These are phyloP conservation scores for Cinnamomum chago DNA, from an alignment of 164 flowering plant species.

Conservation along the genomic window DNA sequence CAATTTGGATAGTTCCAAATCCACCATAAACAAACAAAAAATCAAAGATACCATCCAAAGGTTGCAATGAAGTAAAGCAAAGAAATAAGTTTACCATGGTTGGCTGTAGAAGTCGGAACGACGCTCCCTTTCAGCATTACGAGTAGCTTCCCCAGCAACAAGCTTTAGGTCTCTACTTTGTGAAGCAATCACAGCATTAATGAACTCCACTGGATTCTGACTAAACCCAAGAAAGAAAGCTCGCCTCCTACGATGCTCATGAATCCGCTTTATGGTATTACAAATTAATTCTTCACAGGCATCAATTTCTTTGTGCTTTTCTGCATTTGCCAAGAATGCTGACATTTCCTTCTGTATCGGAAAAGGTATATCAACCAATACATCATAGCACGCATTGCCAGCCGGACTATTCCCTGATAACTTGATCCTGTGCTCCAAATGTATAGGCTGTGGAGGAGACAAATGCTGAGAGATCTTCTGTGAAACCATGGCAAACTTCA, in stretches of 20 bases:
- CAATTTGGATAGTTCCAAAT: too few relatives aligned
- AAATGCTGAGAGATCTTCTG: conserved; percentile 70
- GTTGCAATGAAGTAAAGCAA: too few relatives aligned
- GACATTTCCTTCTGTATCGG: conserved; percentile 65
- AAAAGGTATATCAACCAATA: conserved; percentile 70
- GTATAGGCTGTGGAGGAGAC: conserved; percentile 65
- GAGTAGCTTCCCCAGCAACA: too few relatives aligned
- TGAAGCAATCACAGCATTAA: conserved; percentile 78
- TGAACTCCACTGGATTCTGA: conserved; percentile 90
- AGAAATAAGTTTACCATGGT: too few relatives aligned
- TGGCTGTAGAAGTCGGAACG: too few relatives aligned
- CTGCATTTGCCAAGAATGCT: conserved; percentile 52
- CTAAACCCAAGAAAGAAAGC: conserved; percentile 90
- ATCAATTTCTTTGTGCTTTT: conserved; percentile 65
- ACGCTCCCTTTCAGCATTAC: too few relatives aligned
- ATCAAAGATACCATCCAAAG: too few relatives aligned
- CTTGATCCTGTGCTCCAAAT: conserved; percentile 73
- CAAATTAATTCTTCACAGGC: conserved; percentile 66
- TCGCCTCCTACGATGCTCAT: conserved; percentile 67
- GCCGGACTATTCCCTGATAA: conserved; percentile 72
- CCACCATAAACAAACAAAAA: too few relatives aligned
- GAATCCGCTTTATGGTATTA: conserved; percentile 68
- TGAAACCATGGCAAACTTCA: conserved; percentile 61
- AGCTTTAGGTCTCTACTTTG: too few relatives aligned
- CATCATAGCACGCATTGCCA: conserved; percentile 81